Conservation (phyloP, 208 protist genomes). For the Acanthamoeba divionensis region DNA sequence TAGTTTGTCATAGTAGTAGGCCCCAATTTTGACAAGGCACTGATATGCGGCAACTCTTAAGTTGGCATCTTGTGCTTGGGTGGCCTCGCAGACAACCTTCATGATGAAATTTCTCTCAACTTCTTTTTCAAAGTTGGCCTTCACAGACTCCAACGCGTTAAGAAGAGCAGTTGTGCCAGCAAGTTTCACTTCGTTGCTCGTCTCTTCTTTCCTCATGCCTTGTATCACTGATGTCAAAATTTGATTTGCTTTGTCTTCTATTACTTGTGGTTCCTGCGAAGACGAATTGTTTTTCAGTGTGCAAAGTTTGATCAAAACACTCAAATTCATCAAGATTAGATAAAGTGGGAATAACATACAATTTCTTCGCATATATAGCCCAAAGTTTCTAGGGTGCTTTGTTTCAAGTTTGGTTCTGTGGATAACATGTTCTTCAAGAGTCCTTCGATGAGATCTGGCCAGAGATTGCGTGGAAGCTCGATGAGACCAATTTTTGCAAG, state of each 20-base stretch:
- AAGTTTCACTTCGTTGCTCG: slow-evolving; percentile 83
- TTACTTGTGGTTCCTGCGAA: slow-evolving; percentile 49
- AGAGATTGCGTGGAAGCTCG: slow-evolving; percentile 91
- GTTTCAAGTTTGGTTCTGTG: slow-evolving; percentile 77
- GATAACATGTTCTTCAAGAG: slow-evolving; percentile 82
- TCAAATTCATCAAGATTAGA: slow-evolving; percentile 78
- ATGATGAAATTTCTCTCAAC: slow-evolving; percentile 90
- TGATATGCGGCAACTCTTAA: slow-evolving; percentile 87
- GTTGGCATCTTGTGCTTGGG: slow-evolving; percentile 27
- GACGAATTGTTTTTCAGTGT: too few relatives aligned
- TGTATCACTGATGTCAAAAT: slow-evolving; percentile 90
- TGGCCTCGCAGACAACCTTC: slow-evolving; percentile 84
- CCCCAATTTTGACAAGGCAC: slow-evolving; percentile 91
- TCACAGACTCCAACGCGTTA: slow-evolving; percentile 94
- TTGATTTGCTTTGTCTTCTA: slow-evolving; percentile 77
- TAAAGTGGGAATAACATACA: slow-evolving; percentile 79
- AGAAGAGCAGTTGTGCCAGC: slow-evolving; percentile 90
- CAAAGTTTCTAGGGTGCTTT: slow-evolving; percentile 91
- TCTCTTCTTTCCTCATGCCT: slow-evolving; percentile 83
- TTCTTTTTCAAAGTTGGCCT: slow-evolving; percentile 90
- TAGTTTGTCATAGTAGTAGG: slow-evolving; percentile 94
- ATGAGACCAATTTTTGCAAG: slow-evolving; percentile 92
- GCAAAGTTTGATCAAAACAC: background rate
- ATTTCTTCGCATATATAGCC: slow-evolving; percentile 96
- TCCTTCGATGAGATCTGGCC: slow-evolving; percentile 88